phyloP scores from a whole-genome alignment of 345 rosid genomes.

The Populus ilicifolia region DNA sequence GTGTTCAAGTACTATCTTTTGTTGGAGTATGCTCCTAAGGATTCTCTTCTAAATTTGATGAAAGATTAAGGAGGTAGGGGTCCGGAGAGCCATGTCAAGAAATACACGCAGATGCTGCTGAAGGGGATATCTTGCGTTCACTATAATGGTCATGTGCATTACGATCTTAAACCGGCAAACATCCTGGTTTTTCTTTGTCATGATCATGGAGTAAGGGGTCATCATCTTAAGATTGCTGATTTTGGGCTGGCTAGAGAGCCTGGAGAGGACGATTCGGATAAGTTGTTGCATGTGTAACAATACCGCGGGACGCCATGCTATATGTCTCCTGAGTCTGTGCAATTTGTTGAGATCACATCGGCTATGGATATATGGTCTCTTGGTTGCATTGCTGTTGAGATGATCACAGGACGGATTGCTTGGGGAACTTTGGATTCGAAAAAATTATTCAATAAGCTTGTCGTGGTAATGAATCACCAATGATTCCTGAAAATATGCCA shows the following conservation, averaged over 20 bases:
- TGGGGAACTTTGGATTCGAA: neutral
- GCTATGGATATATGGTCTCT: neutral
- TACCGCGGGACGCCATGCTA: neutral
- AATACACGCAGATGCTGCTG: neutral
- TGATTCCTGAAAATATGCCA: neutral
- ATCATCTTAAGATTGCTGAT: neutral
- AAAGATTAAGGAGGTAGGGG: neutral
- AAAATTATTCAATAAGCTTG: neutral
- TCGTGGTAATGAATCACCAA: neutral
- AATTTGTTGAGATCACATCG: neutral
- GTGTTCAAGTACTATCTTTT: no score
- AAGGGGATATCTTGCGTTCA: neutral
- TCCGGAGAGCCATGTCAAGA: neutral
- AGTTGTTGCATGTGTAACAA: neutral
- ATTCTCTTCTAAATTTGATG: neutral
- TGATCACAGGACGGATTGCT: neutral
- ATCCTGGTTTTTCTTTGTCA: neutral
- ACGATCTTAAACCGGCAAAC: neutral
- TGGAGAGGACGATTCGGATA: neutral
- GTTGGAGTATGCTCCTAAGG: neutral
- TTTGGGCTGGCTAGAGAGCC: neutral
- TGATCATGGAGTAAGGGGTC: neutral
- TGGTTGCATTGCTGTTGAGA: neutral
- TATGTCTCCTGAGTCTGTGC: neutral
- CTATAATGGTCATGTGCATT: neutral